A percentile compares a stretch with the other conserved stretches of the same genome.
phyloP scores from a whole-genome alignment of 2,329 filamentous ascomycete species.

The Emydomyces testavorans region DNA sequence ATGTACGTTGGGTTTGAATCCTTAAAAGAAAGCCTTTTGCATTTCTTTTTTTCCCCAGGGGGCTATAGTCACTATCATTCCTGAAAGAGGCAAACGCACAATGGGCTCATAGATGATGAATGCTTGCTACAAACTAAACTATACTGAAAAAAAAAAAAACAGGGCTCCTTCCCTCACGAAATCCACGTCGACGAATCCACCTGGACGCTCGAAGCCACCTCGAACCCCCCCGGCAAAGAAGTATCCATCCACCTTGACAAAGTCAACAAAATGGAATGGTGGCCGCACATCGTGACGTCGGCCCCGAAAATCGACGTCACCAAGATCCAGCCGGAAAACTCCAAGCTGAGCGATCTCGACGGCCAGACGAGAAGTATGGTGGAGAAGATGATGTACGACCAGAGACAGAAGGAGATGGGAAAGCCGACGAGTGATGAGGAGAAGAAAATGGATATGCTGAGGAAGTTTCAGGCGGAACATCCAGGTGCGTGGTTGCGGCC shows the following conservation, averaged over 20 bases:
- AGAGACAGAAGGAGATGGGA: slow-evolving; percentile 89
- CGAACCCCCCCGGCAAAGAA: slow-evolving; percentile 49
- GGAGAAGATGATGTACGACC: slow-evolving; percentile 99
- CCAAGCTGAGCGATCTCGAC: slow-evolving; percentile 81
- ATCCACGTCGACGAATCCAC: slow-evolving; percentile 79
- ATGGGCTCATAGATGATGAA: not conserved
- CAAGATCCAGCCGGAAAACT: slow-evolving; percentile 89
- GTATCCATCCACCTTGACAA: slow-evolving; percentile 89
- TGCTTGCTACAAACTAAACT: too few species aligned
- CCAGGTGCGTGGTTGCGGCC: slow-evolving; percentile 35
- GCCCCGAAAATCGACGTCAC: slow-evolving; percentile 89
- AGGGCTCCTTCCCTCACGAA: slow-evolving; percentile 76
- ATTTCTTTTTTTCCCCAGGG: too few species aligned
- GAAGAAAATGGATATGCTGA: slow-evolving; percentile 84
- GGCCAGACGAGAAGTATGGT: slow-evolving; percentile 94
- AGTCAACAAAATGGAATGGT: slow-evolving; percentile 95
- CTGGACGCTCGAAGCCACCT: slow-evolving; percentile 71
- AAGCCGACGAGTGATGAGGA: slow-evolving; percentile 85
- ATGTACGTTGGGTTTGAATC: slow-evolving; percentile 42
- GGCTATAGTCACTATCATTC: too few species aligned
- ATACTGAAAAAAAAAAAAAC: slow-evolving; percentile 2
- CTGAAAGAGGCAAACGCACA: too few species aligned
- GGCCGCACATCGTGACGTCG: slow-evolving; percentile 75
- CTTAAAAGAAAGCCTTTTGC: not conserved
- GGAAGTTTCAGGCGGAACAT: slow-evolving; percentile 79